Evolutionary conservation across 2,329 filamentous ascomycete genomes (phyloP).

Genomic region (Fusarium multiceps): DNA sequence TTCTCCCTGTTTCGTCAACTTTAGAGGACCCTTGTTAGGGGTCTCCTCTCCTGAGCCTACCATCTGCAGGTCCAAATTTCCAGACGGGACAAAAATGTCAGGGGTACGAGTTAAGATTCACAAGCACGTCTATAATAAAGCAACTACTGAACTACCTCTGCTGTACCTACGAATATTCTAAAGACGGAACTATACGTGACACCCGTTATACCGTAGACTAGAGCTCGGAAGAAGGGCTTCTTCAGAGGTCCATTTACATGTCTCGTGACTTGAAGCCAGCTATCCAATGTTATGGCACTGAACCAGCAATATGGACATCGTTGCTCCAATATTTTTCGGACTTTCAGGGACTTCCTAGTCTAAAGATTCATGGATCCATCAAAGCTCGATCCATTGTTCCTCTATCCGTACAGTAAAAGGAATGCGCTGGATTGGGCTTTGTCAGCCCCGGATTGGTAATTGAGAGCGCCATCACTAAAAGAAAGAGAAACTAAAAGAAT

Average conservation of each 20-base stretch:
- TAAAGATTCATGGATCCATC: slow-evolving; percentile 12
- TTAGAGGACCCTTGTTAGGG: slow-evolving; percentile 43
- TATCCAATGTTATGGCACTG: neutral
- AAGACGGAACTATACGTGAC: neutral
- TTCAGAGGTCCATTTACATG: neutral
- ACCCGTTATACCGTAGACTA: neutral
- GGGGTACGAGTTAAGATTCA: slow-evolving; percentile 9
- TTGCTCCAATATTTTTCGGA: neutral
- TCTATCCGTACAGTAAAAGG: slow-evolving; percentile 28
- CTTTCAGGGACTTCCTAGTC: neutral
- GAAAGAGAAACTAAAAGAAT: neutral
- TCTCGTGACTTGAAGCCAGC: neutral
- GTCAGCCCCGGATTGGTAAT: slow-evolving; percentile 33
- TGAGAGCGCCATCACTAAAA: slow-evolving; percentile 9
- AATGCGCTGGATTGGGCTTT: slow-evolving; percentile 27
- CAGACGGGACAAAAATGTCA: slow-evolving; percentile 30
- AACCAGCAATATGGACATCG: neutral
- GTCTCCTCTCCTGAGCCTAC: slow-evolving; percentile 33
- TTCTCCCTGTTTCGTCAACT: slow-evolving; percentile 38
- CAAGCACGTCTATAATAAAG: slow-evolving; percentile 1
- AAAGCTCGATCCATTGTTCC: slow-evolving; percentile 19
- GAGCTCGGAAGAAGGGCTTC: neutral
- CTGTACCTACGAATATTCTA: neutral
- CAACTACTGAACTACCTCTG: neutral
- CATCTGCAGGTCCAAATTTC: slow-evolving; percentile 48